Base-by-base conservation (phyloP, 495 filamentous ascomycete species). In the Podospora pseudocomata region DNA sequence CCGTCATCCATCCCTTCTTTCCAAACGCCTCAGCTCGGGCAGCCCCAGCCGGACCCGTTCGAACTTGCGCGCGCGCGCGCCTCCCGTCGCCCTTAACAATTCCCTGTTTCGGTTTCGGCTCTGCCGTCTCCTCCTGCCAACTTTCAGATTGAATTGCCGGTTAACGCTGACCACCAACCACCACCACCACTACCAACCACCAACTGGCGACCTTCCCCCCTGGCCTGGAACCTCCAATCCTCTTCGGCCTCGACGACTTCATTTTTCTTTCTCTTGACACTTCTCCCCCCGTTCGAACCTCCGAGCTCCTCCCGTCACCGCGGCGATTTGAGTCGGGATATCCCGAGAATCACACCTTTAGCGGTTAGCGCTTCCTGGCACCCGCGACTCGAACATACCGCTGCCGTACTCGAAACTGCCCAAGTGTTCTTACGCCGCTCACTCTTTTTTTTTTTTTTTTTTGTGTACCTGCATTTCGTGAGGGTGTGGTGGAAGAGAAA, bases 31-130 rank as follows among this genome's bases (percentile, higher is more conserved):
- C 30, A 32, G 30, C 30, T 32, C 9, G 23, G 62, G 61, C 61
- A 32, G 61, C 49, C 61, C 61, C 9, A 32, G 62, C 65, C 61
- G 3, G 61, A 63, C 61, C 61, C 61, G 61, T 63, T 63, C 30
- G 61, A 23, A 11, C 30, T 39, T 44, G 16, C 15, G 32, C 23
- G n/a, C 9, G n/a, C 9, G 26, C 30, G 55, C 60, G 60, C 34
- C 32, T 28, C 19, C 6, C 28, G 1, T 63, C 61, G 19, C 61
- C 34, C 39, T 49, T 49, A 49, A 49, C 39, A 49, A 32, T 63
- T 63, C 61, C 61, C 61, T 63, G 61, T 63, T 63, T 63, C 61
- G 61, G 61, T 61, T 61, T 61, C 23, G 59, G 16, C 59, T 61
- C 28, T 61, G 59, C 16, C 59, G 19, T 49, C 30, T 32, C 27